phyloP scores from a whole-genome alignment of 106 monocot species.

The Amphibolis antarctica region DNA sequence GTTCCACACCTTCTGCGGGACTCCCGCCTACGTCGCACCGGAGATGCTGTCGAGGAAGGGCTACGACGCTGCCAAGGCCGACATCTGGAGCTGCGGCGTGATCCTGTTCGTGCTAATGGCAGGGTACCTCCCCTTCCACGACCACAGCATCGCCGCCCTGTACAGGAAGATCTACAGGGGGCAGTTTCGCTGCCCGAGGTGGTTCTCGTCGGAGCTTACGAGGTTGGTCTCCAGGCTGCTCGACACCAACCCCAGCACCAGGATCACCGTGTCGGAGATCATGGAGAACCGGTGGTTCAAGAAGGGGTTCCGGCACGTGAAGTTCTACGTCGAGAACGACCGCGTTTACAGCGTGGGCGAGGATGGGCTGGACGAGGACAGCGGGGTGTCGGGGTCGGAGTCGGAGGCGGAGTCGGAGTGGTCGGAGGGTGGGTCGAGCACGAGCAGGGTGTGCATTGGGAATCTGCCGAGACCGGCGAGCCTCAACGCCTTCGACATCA shows the following conservation, averaged over 20 bases:
- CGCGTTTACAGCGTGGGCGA: slow-evolving; percentile 2
- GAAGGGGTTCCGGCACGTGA: slow-evolving; percentile 8
- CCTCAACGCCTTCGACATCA: slow-evolving; percentile 14
- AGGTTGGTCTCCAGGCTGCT: neutral
- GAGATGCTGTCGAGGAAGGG: slow-evolving; percentile 7
- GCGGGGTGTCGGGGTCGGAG: neutral
- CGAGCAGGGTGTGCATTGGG: neutral
- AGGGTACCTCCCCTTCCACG: slow-evolving; percentile 11
- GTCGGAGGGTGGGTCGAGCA: neutral
- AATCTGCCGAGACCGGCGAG: slow-evolving; percentile 11
- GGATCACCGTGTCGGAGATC: slow-evolving; percentile 8
- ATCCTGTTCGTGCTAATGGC: slow-evolving; percentile 12
- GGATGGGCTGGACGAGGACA: neutral
- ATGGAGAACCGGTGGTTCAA: slow-evolving; percentile 16
- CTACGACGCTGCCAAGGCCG: slow-evolving; percentile 7
- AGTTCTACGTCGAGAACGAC: slow-evolving; percentile 13
- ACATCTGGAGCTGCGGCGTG: slow-evolving; percentile 10
- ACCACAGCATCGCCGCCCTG: slow-evolving; percentile 6
- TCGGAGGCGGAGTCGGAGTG: slow-evolving; percentile 1
- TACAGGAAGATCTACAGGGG: slow-evolving; percentile 15
- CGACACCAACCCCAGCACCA: slow-evolving; percentile 9
- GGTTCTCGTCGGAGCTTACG: slow-evolving; percentile 11
- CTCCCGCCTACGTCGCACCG: slow-evolving; percentile 7
- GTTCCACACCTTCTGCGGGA: slow-evolving; percentile 13
- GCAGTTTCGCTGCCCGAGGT: slow-evolving; percentile 6